A percentile compares a stretch with the other conserved stretches of the same genome.
Conservation (phyloP, 257 asterid genomes). For the Solanum appendiculatum region DNA sequence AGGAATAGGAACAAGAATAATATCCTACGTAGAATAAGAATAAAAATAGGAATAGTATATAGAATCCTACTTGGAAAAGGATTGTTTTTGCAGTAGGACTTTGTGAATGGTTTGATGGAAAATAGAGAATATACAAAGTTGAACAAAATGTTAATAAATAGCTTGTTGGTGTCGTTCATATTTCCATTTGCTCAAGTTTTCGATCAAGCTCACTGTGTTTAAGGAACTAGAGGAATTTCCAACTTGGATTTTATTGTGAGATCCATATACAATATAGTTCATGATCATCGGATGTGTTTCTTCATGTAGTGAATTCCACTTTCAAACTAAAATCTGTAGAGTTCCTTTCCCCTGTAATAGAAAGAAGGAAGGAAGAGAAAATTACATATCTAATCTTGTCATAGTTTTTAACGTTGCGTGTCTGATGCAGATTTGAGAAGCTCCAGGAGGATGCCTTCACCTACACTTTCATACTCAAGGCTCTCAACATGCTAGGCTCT, state of each 20-base stretch:
- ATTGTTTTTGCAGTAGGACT: neutral
- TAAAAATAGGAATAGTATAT: neutral
- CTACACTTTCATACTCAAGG: conserved; percentile 62
- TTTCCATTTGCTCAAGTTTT: neutral
- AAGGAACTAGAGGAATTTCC: neutral
- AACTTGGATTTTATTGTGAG: neutral
- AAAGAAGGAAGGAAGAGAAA: neutral
- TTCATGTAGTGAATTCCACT: neutral
- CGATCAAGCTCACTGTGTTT: neutral
- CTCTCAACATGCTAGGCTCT: conserved; percentile 34
- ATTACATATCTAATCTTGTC: neutral
- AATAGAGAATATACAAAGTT: neutral
- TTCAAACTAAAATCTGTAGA: neutral
- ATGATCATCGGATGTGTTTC: neutral
- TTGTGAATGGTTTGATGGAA: neutral
- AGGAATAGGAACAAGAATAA: neutral
- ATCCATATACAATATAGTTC: neutral
- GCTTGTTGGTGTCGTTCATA: neutral
- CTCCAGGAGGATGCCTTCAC: conserved; percentile 89
- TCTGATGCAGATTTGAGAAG: conserved; percentile 64
- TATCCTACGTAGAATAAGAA: neutral
- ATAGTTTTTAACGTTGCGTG: neutral
- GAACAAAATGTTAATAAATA: neutral
- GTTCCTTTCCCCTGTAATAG: neutral
- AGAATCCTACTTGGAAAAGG: neutral